Evolutionary conservation across 768 basidiomycete species (phyloP).

Genomic region (Psilocybe azurescens): DNA sequence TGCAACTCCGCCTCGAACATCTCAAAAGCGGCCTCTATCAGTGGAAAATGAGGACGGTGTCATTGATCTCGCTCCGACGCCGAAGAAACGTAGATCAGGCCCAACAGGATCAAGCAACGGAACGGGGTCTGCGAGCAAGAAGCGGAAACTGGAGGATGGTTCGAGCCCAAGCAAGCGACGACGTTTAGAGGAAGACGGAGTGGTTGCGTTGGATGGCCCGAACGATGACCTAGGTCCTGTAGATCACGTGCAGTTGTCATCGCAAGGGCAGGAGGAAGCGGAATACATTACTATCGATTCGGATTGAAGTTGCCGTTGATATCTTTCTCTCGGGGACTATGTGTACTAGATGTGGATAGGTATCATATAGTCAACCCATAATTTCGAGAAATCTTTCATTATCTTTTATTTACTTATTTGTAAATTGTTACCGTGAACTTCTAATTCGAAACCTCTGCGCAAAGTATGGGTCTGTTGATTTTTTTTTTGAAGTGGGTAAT

Average conservation of each 20-base stretch:
- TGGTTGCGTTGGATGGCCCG: conserved; percentile 66
- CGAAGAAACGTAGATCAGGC: conserved; percentile 56
- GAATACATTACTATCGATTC: neutral
- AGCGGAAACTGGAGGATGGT: conserved; percentile 28
- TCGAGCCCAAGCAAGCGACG: conserved; percentile 68
- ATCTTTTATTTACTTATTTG: too few relatives aligned
- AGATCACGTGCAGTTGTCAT: neutral
- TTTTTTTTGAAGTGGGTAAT: too few relatives aligned
- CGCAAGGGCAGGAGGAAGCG: conserved; percentile 6
- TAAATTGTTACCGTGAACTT: too few relatives aligned
- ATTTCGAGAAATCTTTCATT: too few relatives aligned
- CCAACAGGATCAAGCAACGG: conserved; percentile 4
- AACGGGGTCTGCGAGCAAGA: conserved; percentile 12
- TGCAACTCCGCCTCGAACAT: conserved; percentile 44
- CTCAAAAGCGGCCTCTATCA: conserved; percentile 61
- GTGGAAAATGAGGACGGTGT: conserved; percentile 61
- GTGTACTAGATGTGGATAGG: neutral
- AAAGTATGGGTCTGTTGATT: too few relatives aligned
- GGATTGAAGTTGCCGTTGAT: neutral
- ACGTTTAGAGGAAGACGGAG: conserved; percentile 74
- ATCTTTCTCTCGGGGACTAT: neutral
- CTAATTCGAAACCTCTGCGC: too few relatives aligned
- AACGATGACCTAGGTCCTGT: conserved; percentile 40
- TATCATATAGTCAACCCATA: neutral
- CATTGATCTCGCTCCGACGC: conserved; percentile 56